Evolutionary conservation across 2,329 filamentous ascomycete genomes (phyloP).

Genomic region (Nigrospora osmanthi): DNA sequence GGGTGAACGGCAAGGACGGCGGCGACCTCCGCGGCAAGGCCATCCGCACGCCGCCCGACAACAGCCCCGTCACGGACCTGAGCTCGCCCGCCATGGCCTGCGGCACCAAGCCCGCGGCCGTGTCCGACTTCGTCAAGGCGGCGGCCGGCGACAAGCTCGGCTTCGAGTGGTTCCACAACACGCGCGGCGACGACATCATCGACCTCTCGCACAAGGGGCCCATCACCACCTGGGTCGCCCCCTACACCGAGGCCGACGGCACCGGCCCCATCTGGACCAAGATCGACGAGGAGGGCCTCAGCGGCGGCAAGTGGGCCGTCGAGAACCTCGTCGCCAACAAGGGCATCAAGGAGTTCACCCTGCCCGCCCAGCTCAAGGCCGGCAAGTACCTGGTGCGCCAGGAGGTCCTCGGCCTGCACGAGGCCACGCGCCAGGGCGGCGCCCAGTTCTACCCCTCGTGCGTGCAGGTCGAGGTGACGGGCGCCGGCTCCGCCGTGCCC

Average conservation of each 20-base stretch:
- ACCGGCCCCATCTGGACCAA: constrained; percentile 41
- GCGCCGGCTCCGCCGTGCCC: constrained; percentile 39
- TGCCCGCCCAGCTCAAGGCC: constrained; percentile 27
- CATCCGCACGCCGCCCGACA: constrained; percentile 36
- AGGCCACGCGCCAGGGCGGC: constrained; percentile 29
- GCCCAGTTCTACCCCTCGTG: constrained; percentile 50
- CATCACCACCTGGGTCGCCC: constrained; percentile 43
- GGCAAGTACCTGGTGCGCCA: constrained; percentile 34
- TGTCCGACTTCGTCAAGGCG: constrained; percentile 32
- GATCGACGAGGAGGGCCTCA: constrained; percentile 31
- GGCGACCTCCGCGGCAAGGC: constrained; percentile 31
- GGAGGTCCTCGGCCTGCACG: constrained; percentile 31
- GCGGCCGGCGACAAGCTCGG: constrained; percentile 37
- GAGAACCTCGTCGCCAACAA: constrained; percentile 37
- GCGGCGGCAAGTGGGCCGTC: constrained; percentile 35
- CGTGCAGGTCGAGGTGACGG: constrained; percentile 52
- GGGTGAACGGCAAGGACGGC: constrained; percentile 37
- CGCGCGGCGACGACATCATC: constrained; percentile 42
- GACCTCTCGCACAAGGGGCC: constrained; percentile 44
- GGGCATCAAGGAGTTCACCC: constrained; percentile 33
- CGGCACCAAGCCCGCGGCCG: constrained; percentile 36
- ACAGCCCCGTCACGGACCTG: constrained; percentile 36
- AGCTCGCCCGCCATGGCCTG: constrained; percentile 31
- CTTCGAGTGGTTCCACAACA: constrained; percentile 45
- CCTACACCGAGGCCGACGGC: constrained; percentile 31